Evolutionary conservation across 805 yeast species (phyloP).

Genomic region (Candida golubevii): DNA sequence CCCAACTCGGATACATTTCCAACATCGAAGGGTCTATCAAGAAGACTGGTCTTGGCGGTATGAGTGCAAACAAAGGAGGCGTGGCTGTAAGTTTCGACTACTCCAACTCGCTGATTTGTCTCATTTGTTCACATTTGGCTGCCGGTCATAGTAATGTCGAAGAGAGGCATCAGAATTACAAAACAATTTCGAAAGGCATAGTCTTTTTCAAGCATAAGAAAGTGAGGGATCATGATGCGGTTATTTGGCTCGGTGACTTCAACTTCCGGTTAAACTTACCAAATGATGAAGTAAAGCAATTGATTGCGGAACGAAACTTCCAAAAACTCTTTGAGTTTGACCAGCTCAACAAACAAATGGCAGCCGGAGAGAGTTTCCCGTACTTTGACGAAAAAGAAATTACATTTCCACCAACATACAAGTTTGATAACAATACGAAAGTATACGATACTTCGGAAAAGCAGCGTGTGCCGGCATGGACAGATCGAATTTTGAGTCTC

Average conservation of each 20-base stretch:
- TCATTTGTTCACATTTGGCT: slow-evolving; percentile 84
- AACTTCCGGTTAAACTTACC: slow-evolving; percentile 76
- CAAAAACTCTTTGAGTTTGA: slow-evolving; percentile 61
- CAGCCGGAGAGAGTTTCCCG: slow-evolving; percentile 69
- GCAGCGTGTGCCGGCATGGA: slow-evolving; percentile 95
- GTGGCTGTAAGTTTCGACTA: slow-evolving; percentile 64
- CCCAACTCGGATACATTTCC: slow-evolving; percentile 48
- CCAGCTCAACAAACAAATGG: slow-evolving; percentile 75
- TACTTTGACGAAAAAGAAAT: slow-evolving; percentile 79
- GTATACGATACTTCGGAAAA: slow-evolving; percentile 87
- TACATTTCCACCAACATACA: slow-evolving; percentile 85
- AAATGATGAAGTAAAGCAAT: slow-evolving; percentile 61
- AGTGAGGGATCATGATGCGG: slow-evolving; percentile 73
- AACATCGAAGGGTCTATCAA: slow-evolving; percentile 69
- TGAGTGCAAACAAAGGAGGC: slow-evolving; percentile 80
- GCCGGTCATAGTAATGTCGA: slow-evolving; percentile 82
- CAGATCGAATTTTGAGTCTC: slow-evolving; percentile 75
- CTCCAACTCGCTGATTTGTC: slow-evolving; percentile 67
- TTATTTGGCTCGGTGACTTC: slow-evolving; percentile 92
- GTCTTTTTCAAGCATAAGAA: slow-evolving; percentile 52
- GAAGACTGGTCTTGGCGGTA: slow-evolving; percentile 93
- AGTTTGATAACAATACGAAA: slow-evolving; percentile 82
- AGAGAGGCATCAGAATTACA: slow-evolving; percentile 84
- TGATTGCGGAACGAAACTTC: slow-evolving; percentile 45
- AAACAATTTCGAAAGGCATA: slow-evolving; percentile 67